Evolutionary conservation across 805 yeast genomes (phyloP), one percentile per base, ranked within the genome.

Genomic region (Yamadazyma takamatsuzukensis): DNA sequence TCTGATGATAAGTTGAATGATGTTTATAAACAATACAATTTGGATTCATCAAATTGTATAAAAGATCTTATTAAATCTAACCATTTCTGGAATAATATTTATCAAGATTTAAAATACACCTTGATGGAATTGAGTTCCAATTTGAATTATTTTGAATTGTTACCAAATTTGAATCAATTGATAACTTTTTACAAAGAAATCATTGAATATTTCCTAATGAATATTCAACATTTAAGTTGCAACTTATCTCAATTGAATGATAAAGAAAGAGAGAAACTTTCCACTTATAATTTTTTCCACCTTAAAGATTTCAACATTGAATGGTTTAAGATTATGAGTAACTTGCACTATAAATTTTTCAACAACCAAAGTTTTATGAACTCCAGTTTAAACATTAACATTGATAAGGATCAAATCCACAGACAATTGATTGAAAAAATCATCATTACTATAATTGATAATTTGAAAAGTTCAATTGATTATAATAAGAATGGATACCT

Each of bases 51-150:
- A 23, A 7, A 6, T 5, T 29, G 30, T 6, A 26, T 49, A 4
- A 32, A 41, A 35, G 37, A 29, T 4, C 24, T 39, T 11, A 30
- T 51, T 21, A 38, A 39, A 18, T 44, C 51, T 2, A 41, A 42
- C 12, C 51, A 43, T 29, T 53, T 55, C 29, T 56, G 61, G 61
- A 51, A 54, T 38, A 36, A 47, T 29, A 49, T 56, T n/a, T 55
- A 55, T 36, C 60, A 56, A 32, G 61, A 57, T 32, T 25, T 57
- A 19, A 54, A 51, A 31, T 40, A 40, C 21, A 49, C 45, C 16
- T 37, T 47, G 7, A 42, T 39, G 41, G 44, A 40, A 24, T 18
- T 40, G 23, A 35, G 43, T 17, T 19, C 21, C 8, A 33, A 16
- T 5, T 24, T 40, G 14, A 39, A 47, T 23, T 48, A 40, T 25